phyloP scores from a whole-genome alignment of 148 eudicot genomes.

The Heliosperma pusillum region DNA sequence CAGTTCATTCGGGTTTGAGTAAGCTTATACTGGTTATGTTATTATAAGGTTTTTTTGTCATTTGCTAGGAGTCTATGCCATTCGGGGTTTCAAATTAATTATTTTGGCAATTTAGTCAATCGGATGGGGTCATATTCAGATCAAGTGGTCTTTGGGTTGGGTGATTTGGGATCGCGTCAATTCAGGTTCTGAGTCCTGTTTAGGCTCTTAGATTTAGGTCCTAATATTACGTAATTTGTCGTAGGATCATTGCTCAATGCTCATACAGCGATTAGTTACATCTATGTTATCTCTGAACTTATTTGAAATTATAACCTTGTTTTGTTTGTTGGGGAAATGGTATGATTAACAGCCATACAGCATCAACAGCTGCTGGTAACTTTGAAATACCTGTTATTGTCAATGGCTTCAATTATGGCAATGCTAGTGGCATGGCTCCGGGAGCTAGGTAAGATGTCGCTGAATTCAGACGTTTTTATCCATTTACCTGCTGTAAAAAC shows the following conservation, averaged over 20 bases:
- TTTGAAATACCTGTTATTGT: constrained; percentile 44
- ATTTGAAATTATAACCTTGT: constrained; percentile 2
- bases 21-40: too few relatives aligned
- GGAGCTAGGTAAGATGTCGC: constrained; percentile 50
- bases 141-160: too few relatives aligned
- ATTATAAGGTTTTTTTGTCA: too few relatives aligned
- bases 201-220: too few relatives aligned
- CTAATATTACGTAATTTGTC: too few relatives aligned
- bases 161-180: too few relatives aligned
- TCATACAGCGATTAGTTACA: neutral
- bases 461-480: constrained; percentile 1
- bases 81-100: too few relatives aligned
- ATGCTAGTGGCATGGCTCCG: constrained; percentile 79
- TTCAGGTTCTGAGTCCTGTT: too few relatives aligned
- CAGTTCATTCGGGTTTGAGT: neutral
- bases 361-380: constrained; percentile 67
- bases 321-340: constrained; percentile 9
- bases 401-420: constrained; percentile 58
- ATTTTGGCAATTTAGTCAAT: too few relatives aligned
- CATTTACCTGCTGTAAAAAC: neutral
- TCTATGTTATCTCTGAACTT: neutral
- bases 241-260: neutral
- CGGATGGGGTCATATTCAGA: too few relatives aligned
- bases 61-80: too few relatives aligned
- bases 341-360: constrained; percentile 50